Conservation (phyloP, 257 asterid genomes). For the Gentiana dahurica region DNA sequence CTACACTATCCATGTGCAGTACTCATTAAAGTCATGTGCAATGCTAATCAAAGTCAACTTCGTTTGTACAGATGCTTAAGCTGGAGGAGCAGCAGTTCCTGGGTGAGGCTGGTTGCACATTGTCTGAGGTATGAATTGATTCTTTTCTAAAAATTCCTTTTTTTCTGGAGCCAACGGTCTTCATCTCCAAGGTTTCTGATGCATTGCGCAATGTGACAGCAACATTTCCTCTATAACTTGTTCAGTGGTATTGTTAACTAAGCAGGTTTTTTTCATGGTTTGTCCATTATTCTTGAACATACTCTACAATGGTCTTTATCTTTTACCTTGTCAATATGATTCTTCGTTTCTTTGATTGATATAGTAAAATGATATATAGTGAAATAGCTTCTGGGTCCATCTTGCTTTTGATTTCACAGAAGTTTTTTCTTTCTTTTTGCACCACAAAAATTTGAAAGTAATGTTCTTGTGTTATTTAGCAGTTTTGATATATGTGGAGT, state of each 20-base stretch:
- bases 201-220: neutral
- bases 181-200: neutral
- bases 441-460: too few species aligned
- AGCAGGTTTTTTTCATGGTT: neutral
- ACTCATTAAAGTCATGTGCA: neutral
- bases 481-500: too few species aligned
- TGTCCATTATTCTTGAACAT: neutral
- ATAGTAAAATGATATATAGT: too few species aligned
- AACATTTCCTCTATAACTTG: neutral
- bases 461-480: too few species aligned
- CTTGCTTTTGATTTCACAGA: too few species aligned
- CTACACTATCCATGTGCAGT: too few species aligned
- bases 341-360: neutral
- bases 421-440: too few species aligned
- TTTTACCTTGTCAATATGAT: neutral
- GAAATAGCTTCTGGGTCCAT: too few species aligned
- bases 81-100: constrained; percentile 97
- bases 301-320: neutral
- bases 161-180: neutral
- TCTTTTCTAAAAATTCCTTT: constrained; percentile 11
- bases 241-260: neutral
- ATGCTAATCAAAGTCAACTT: constrained; percentile 3
- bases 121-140: constrained; percentile 63
- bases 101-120: constrained; percentile 79
- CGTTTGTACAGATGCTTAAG: constrained; percentile 35